Percentiles rank a stretch among this genome's conserved stretches.
Evolutionary conservation across 1,284 basidiomycete species (phyloP).

Genomic region (Puccinia sorghi): DNA sequence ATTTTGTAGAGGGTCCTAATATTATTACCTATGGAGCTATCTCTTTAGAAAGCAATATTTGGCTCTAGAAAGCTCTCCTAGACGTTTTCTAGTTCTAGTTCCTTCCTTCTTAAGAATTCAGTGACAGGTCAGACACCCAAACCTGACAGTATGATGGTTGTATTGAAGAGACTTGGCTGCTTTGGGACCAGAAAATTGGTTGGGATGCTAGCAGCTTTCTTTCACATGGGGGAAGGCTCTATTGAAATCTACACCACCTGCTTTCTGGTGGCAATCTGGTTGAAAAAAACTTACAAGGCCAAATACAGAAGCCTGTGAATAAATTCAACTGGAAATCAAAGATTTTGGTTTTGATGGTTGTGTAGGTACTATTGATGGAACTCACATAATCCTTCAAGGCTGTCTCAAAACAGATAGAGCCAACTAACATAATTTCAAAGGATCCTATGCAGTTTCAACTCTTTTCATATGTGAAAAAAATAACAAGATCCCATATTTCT

Average conservation of each 20-base stretch:
- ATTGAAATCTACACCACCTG: not conserved
- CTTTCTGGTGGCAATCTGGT: not conserved
- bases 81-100: too few species aligned
- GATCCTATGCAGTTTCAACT: too few species aligned
- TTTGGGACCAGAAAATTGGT: not conserved
- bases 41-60: too few species aligned
- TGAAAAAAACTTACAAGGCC: not conserved
- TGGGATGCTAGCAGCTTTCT: not conserved
- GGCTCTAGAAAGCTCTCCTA: too few species aligned
- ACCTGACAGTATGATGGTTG: not conserved
- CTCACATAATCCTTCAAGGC: not conserved
- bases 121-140: too few species aligned
- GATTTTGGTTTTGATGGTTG: not conserved
- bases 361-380: not conserved
- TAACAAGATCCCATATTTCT: too few species aligned
- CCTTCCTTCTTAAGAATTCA: too few species aligned
- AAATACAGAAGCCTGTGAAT: not conserved
- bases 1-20: too few species aligned
- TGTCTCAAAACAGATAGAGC: not conserved
- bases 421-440: not conserved
- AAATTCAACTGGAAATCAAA: not conserved
- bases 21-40: too few species aligned
- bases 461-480: too few species aligned
- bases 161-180: not conserved
- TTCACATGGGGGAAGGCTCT: not conserved